Evolutionary conservation across 2,329 filamentous ascomycete genomes (phyloP), one percentile per base, ranked within the genome.

Genomic region (Neopestalotiopsis sp.): DNA sequence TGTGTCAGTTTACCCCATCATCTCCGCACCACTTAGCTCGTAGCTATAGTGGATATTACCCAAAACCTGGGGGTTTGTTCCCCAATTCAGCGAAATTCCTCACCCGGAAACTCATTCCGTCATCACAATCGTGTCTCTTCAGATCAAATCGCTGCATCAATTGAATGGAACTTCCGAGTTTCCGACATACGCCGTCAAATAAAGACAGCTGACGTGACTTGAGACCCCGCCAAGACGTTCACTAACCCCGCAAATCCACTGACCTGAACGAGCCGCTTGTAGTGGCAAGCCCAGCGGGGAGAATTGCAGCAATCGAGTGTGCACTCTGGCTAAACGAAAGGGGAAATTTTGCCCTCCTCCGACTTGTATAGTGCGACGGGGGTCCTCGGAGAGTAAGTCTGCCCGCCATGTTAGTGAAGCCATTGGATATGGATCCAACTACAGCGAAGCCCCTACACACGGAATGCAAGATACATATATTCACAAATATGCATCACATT

Each of bases 331-430:
- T 3, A 24, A 42, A 1, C 60, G 4, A 30, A 63, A 40, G 4
- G n/a, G 60, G 60, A 17, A 63, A 63, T 63, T 63, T 24, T 0
- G 12, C 17, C 60, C 60, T 14, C 60, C 60, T 40, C 13, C 60
- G 10, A 38, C 14, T 30, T 52, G 45, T 52, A 52, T 52, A 52
- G 5, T 52, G 20, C 24, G 4, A 17, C 28, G 10, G 24, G 5
- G 14, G 14, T n/a, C 32, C 34, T 40, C 7, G 60, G 12, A 28
- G 60, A 45, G 60, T n/a, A 45, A 45, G 7, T 63, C 14, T 63
- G 32, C 60, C 32, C 60, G 60, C 4, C 12, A 4, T 63, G 17
- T 6, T 17, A 30, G 24, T 38, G 34, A 38, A 38, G 9, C 60
- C 24, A 4, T n/a, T 63, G 14, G 4, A n/a, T 45, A 20, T 40